These are phyloP conservation scores for Xanthoconium stramineum DNA, from an alignment of 768 basidiomycete genomes.

Conservation along the genomic window DNA sequence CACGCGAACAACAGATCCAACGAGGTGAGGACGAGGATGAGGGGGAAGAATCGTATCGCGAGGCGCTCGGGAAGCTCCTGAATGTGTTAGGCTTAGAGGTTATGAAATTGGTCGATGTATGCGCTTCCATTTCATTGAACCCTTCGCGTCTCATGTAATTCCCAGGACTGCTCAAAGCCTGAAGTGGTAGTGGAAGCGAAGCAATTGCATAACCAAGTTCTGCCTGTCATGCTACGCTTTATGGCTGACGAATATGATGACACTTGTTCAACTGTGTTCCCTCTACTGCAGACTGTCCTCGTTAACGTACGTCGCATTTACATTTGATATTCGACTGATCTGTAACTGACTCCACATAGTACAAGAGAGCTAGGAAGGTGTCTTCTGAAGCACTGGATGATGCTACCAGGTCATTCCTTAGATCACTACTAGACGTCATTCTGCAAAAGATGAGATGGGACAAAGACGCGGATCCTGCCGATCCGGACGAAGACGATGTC, in stretches of 20 bases:
- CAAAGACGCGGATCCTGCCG: slow-evolving; percentile 70
- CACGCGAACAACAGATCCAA: slow-evolving; percentile 60
- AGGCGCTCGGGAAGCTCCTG: slow-evolving; percentile 80
- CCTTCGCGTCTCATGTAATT: slow-evolving; percentile 1
- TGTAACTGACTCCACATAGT: slow-evolving; percentile 44
- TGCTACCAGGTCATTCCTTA: slow-evolving; percentile 71
- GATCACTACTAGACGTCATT: slow-evolving; percentile 71
- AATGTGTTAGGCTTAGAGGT: slow-evolving; percentile 82
- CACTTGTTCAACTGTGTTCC: slow-evolving; percentile 81
- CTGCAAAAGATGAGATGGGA: slow-evolving; percentile 92
- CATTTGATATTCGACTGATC: not conserved
- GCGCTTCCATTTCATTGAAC: not conserved
- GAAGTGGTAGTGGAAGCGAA: slow-evolving; percentile 63
- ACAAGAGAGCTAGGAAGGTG: slow-evolving; percentile 69
- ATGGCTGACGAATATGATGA: slow-evolving; percentile 90
- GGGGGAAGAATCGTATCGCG: slow-evolving; percentile 85
- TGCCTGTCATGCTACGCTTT: slow-evolving; percentile 84
- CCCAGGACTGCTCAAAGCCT: slow-evolving; percentile 58
- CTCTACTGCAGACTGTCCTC: slow-evolving; percentile 73
- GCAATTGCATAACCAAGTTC: slow-evolving; percentile 57
- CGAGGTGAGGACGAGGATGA: slow-evolving; percentile 76
- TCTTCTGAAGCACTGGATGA: slow-evolving; percentile 62
- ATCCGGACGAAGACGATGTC: slow-evolving; percentile 85
- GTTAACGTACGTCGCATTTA: slow-evolving; percentile 50
- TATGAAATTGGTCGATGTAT: slow-evolving; percentile 78